phyloP scores from a whole-genome alignment of 257 asterid genomes.

The Solanum piurae region DNA sequence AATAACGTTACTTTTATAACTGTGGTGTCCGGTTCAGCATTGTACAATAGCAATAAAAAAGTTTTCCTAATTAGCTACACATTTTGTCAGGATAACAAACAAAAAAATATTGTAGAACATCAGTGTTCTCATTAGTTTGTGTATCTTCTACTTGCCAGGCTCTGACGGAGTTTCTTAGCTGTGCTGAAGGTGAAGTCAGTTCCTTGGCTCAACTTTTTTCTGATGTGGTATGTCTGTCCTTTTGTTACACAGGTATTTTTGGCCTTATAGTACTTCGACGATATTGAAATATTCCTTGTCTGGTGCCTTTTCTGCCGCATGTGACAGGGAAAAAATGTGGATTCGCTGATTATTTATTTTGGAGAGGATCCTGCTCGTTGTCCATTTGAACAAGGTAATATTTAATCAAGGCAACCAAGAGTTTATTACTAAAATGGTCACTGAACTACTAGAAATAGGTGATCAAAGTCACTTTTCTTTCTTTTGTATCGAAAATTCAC shows the following conservation, averaged over 20 bases:
- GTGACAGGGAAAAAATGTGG: slow-evolving; percentile 50
- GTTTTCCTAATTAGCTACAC: not conserved
- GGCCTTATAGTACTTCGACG: not conserved
- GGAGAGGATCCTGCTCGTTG: slow-evolving; percentile 73
- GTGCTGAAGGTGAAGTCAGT: slow-evolving; percentile 64
- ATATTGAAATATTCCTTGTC: not conserved
- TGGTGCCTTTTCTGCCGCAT: not conserved
- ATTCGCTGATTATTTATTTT: slow-evolving; percentile 49
- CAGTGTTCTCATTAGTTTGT: not conserved
- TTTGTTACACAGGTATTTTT: not conserved
- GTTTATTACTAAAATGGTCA: not conserved
- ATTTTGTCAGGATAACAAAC: not conserved
- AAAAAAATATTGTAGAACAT: not conserved
- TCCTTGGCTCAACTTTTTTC: slow-evolving; percentile 65
- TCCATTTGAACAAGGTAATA: slow-evolving; percentile 65
- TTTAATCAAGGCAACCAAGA: not conserved
- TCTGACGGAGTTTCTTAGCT: slow-evolving; percentile 46
- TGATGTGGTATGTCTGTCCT: slow-evolving; percentile 45
- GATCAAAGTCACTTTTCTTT: not conserved
- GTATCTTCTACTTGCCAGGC: slow-evolving; percentile 27
- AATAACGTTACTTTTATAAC: not conserved
- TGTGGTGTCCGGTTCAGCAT: not conserved
- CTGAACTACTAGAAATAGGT: not conserved
- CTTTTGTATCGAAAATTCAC: not conserved
- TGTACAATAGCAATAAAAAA: not conserved